A percentile compares a stretch with the other conserved stretches of the same genome.
Conservation (phyloP, 2,329 filamentous ascomycete genomes). For the Exophiala mesophila region DNA sequence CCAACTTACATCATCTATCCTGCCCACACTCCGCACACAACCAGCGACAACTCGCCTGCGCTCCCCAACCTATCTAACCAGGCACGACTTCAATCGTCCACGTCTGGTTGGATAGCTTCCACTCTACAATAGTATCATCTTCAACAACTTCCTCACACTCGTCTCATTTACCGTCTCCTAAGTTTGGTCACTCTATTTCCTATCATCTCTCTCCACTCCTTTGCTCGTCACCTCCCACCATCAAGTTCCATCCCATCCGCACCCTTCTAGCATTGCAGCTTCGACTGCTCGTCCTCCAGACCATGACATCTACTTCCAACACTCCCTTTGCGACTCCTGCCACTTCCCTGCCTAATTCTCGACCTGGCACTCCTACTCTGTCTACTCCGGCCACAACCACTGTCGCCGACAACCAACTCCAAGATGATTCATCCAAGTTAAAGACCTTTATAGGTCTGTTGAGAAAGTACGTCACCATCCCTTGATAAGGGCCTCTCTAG, state of each 20-base stretch:
- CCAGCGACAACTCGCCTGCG: no score
- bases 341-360: slow-evolving; percentile 18
- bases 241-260: background rate
- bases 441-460: slow-evolving; percentile 83
- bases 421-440: slow-evolving; percentile 81
- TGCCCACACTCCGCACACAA: no score
- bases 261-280: background rate
- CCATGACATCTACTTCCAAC: slow-evolving; percentile 23
- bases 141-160: background rate
- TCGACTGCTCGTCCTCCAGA: slow-evolving; percentile 5
- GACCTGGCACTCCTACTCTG: slow-evolving; percentile 21
- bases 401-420: slow-evolving; percentile 48
- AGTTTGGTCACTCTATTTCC: background rate
- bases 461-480: slow-evolving; percentile 63
- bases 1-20: no score
- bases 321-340: slow-evolving; percentile 22
- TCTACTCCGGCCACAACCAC: slow-evolving; percentile 32
- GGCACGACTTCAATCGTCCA: slow-evolving; percentile 18
- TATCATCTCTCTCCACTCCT: background rate
- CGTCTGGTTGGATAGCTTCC: slow-evolving; percentile 19
- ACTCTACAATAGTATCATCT: background rate
- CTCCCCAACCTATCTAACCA: no score
- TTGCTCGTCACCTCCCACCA: background rate
- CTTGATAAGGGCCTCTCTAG: background rate
- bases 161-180: background rate